Evolutionary conservation across 2,329 filamentous ascomycete genomes (phyloP), one percentile per base, ranked within the genome.

Genomic region (Diaporthe nobilis): DNA sequence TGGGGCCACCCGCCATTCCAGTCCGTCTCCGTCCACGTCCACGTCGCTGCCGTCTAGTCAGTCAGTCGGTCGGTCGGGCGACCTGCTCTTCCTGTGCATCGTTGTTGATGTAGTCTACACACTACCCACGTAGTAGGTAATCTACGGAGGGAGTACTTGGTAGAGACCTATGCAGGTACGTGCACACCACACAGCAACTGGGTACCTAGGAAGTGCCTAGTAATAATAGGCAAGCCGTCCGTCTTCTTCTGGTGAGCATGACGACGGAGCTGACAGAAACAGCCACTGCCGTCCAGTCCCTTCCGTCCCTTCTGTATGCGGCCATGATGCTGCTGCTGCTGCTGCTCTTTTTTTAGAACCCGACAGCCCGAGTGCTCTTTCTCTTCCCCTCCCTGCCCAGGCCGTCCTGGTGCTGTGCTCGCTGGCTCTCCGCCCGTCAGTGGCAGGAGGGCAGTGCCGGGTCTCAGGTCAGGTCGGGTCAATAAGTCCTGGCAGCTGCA

Each of bases 341-440:
- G 47, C 44, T 39, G 47, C 58, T 73, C 55, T 73, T 72, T 72
- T 65, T 73, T 73, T 73, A 73, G 71, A 73, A 34, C 22, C 31
- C 58, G 58, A 37, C 58, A 53, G 71, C 58, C 22, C 34, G 57
- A 47, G 22, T 65, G 47, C 63, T 68, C 44, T 39, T 51, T 42
- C 22, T 49, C 53, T 37, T 42, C n/a, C 31, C 31, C 22, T 51
- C n/a, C n/a, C 58, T 61, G 58, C 37, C 37, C 58, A 17, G 22
- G n/a, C 37, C 58, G 37, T 10, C n/a, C 22, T 42, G 37, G 58
- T 61, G 58, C 60, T 63, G 60, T 17, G 39, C 60, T 42, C 39
- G 58, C 57, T 25, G 58, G 34, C n/a, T 39, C 13, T 37, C 58
- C 12, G 49, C 25, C 28, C 51, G 28, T 53, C 58, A 20, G 25